phyloP scores from a whole-genome alignment of 1,139 yeast species.

The Kurtzmaniella quercitrusa region DNA sequence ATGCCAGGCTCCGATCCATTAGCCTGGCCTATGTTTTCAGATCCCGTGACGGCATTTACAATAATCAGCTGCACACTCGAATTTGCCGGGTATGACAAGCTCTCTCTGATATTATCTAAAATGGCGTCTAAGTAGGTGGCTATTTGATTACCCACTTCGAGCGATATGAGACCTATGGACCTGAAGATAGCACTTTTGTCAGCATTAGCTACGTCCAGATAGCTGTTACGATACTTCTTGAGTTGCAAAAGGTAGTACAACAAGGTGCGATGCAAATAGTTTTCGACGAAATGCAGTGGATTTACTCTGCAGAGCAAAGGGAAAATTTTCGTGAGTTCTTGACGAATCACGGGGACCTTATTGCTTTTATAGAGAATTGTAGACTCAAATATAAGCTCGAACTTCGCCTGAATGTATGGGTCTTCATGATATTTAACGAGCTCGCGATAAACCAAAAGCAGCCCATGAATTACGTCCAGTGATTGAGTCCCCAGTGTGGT shows the following conservation, averaged over 20 bases:
- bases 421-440: slow-evolving; percentile 69
- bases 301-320: slow-evolving; percentile 83
- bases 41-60: slow-evolving; percentile 37
- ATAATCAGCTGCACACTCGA: slow-evolving; percentile 41
- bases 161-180: slow-evolving; percentile 84
- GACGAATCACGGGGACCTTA: slow-evolving; percentile 69
- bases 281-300: slow-evolving; percentile 71
- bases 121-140: slow-evolving; percentile 87
- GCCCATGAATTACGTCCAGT: slow-evolving; percentile 79
- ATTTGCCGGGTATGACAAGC: slow-evolving; percentile 49
- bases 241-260: slow-evolving; percentile 75
- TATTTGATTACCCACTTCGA: slow-evolving; percentile 82
- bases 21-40: slow-evolving; percentile 14
- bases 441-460: slow-evolving; percentile 78
- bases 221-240: slow-evolving; percentile 56
- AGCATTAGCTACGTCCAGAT: slow-evolving; percentile 35
- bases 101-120: slow-evolving; percentile 78
- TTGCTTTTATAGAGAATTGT: slow-evolving; percentile 74
- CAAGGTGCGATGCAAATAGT: slow-evolving; percentile 77
- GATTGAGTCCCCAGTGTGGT: slow-evolving; percentile 25
- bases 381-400: slow-evolving; percentile 75
- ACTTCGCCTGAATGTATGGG: slow-evolving; percentile 43
- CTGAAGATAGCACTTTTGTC: slow-evolving; percentile 76
- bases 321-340: slow-evolving; percentile 76
- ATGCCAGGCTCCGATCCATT: slow-evolving; percentile 9